A percentile compares a stretch with the other conserved stretches of the same genome.
Conservation (phyloP, 768 basidiomycete genomes). For the Flagelloscypha sp. region DNA sequence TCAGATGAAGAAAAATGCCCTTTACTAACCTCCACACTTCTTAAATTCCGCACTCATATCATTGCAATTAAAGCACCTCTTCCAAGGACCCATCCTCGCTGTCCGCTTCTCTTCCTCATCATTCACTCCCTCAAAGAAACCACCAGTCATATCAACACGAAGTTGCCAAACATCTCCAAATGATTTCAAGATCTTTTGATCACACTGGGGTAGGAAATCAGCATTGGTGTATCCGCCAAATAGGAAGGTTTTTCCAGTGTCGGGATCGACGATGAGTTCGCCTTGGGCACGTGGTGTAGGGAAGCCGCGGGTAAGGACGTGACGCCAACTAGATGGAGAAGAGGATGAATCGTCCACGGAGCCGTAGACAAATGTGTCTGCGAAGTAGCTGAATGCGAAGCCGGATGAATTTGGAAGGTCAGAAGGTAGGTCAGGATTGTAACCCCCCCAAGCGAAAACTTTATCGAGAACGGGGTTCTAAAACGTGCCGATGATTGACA, state of each 20-base stretch:
- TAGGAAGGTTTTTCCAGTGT: slow-evolving; percentile 27
- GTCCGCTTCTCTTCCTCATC: slow-evolving; percentile 28
- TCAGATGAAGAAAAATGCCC: slow-evolving; percentile 1
- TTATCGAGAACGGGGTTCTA: slow-evolving; percentile 27
- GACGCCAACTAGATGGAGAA: slow-evolving; percentile 28
- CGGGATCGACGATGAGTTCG: slow-evolving; percentile 24
- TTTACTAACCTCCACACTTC: slow-evolving; percentile 32
- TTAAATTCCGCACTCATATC: slow-evolving; percentile 28
- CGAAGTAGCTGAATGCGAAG: slow-evolving; percentile 31
- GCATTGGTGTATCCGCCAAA: slow-evolving; percentile 34
- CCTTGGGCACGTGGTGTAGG: slow-evolving; percentile 32
- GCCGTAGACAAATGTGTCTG: slow-evolving; percentile 30
- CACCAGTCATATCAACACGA: slow-evolving; percentile 26
- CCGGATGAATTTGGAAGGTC: slow-evolving; percentile 8
- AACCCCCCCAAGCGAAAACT: slow-evolving; percentile 32
- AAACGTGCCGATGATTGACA: not conserved
- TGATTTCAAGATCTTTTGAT: slow-evolving; percentile 17
- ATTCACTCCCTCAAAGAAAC: slow-evolving; percentile 28
- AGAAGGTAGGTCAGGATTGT: slow-evolving; percentile 23
- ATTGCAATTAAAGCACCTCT: slow-evolving; percentile 31
- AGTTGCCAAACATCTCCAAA: slow-evolving; percentile 34
- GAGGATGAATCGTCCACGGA: slow-evolving; percentile 13
- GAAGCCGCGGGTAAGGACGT: slow-evolving; percentile 33
- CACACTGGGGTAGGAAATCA: slow-evolving; percentile 27
- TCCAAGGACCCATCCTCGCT: slow-evolving; percentile 31